These are phyloP conservation scores for Barnettozyma wickerhamii DNA, from an alignment of 805 yeast species.

Conservation along the genomic window DNA sequence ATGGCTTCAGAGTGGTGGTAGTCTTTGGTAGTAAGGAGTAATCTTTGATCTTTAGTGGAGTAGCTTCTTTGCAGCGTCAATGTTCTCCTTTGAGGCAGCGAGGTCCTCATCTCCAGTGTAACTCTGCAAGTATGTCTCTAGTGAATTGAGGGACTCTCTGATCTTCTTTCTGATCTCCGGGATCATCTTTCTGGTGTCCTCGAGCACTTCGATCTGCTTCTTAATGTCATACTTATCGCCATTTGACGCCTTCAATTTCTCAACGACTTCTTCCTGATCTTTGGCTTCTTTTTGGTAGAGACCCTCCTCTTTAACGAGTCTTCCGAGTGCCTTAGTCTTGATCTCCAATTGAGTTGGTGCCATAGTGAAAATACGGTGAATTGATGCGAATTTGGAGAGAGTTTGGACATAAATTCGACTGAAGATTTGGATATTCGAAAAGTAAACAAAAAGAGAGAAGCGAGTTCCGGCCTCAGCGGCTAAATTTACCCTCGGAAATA, in stretches of 20 bases:
- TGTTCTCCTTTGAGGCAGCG: slow-evolving; percentile 23
- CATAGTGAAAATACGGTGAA: slow-evolving; percentile 34
- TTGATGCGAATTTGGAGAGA: neutral
- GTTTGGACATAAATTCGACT: too few species aligned
- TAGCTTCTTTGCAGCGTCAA: slow-evolving; percentile 25
- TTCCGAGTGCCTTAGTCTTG: slow-evolving; percentile 61
- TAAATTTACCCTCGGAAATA: neutral
- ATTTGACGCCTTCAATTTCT: slow-evolving; percentile 38
- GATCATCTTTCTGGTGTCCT: slow-evolving; percentile 50
- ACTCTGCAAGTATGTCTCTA: slow-evolving; percentile 36
- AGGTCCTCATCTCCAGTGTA: slow-evolving; percentile 33
- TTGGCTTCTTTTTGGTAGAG: slow-evolving; percentile 55
- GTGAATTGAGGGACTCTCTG: slow-evolving; percentile 31
- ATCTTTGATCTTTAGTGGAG: slow-evolving; percentile 4
- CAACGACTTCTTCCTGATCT: slow-evolving; percentile 49
- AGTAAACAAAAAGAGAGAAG: neutral
- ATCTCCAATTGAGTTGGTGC: slow-evolving; percentile 70
- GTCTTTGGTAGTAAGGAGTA: neutral
- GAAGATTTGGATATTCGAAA: too few species aligned
- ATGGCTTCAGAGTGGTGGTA: too few species aligned
- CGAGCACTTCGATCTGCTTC: slow-evolving; percentile 44
- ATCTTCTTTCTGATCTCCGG: slow-evolving; percentile 45
- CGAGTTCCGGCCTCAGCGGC: neutral
- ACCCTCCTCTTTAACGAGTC: slow-evolving; percentile 64
- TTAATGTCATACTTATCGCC: slow-evolving; percentile 66